phyloP scores from a whole-genome alignment of 2,329 filamentous ascomycete genomes.

The Hymenoscyphus albidus region DNA sequence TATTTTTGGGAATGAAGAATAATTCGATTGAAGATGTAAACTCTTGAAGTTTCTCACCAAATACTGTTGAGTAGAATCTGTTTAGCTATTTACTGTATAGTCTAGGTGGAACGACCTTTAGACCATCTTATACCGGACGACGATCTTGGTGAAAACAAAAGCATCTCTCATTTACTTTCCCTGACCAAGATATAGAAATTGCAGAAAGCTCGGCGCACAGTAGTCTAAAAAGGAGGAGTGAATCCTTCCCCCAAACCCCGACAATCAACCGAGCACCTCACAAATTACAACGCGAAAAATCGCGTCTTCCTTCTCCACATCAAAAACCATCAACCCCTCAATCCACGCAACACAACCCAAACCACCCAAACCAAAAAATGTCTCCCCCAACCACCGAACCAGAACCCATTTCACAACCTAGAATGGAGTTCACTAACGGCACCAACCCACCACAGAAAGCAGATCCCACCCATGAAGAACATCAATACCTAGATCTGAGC shows the following conservation, averaged over 20 bases:
- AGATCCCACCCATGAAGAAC: constrained; percentile 66
- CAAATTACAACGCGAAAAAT: not conserved
- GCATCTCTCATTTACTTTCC: too few relatives aligned
- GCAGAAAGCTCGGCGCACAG: too few relatives aligned
- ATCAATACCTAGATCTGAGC: constrained; percentile 90
- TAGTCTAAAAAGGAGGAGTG: not conserved
- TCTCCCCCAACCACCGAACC: not conserved
- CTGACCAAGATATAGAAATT: too few relatives aligned
- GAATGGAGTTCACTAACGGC: not conserved
- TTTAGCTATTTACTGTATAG: too few relatives aligned
- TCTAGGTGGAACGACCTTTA: too few relatives aligned
- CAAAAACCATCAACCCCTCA: not conserved
- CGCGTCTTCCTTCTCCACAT: not conserved
- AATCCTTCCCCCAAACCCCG: not conserved
- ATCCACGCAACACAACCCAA: not conserved
- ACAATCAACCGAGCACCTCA: not conserved
- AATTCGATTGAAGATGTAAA: too few relatives aligned
- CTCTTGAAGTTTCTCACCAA: too few relatives aligned
- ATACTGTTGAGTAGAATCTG: too few relatives aligned
- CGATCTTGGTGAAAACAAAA: too few relatives aligned
- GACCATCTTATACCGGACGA: too few relatives aligned
- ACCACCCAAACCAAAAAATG: not conserved
- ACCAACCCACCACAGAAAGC: not conserved
- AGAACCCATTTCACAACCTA: not conserved
- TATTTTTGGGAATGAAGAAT: too few relatives aligned